These are phyloP conservation scores for Forsythia viridissima DNA, from an alignment of 257 asterid species.

Conservation along the genomic window DNA sequence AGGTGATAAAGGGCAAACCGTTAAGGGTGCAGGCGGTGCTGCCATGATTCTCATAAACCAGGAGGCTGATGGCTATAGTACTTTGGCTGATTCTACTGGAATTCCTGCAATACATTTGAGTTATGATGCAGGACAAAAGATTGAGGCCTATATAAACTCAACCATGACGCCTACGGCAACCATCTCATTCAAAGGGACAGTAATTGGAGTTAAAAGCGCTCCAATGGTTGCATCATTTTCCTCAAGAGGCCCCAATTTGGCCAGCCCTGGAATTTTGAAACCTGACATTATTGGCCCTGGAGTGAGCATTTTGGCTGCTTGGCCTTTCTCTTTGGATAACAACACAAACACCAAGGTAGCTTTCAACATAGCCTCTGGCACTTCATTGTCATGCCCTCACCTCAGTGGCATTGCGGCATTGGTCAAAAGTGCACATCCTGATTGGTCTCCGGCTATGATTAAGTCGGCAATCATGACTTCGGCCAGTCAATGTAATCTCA, in stretches of 20 bases:
- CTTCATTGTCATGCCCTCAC: slow-evolving; percentile 48
- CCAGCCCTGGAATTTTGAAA: slow-evolving; percentile 33
- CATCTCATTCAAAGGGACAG: slow-evolving; percentile 33
- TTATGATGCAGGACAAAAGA: slow-evolving; percentile 23
- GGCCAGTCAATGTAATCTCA: slow-evolving; percentile 18
- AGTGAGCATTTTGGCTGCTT: slow-evolving; percentile 33
- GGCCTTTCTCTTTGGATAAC: slow-evolving; percentile 19
- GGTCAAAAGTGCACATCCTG: slow-evolving; percentile 34
- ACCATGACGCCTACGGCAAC: slow-evolving; percentile 5
- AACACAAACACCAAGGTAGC: background rate
- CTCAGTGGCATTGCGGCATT: slow-evolving; percentile 37
- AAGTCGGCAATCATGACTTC: slow-evolving; percentile 44
- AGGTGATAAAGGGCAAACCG: slow-evolving; percentile 23
- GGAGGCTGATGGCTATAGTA: slow-evolving; percentile 2
- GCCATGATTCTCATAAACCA: slow-evolving; percentile 36
- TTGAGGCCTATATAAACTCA: slow-evolving; percentile 32
- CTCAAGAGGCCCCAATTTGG: slow-evolving; percentile 35
- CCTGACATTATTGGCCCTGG: slow-evolving; percentile 46
- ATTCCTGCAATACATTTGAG: slow-evolving; percentile 31
- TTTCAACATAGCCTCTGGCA: slow-evolving; percentile 31
- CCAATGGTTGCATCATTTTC: slow-evolving; percentile 30
- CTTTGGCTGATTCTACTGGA: slow-evolving; percentile 17
- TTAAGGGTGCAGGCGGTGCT: slow-evolving; percentile 40
- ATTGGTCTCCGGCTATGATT: slow-evolving; percentile 43
- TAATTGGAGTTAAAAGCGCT: slow-evolving; percentile 18